Conservation (phyloP, 2,329 filamentous ascomycete species). For the Fusarium sp. region DNA sequence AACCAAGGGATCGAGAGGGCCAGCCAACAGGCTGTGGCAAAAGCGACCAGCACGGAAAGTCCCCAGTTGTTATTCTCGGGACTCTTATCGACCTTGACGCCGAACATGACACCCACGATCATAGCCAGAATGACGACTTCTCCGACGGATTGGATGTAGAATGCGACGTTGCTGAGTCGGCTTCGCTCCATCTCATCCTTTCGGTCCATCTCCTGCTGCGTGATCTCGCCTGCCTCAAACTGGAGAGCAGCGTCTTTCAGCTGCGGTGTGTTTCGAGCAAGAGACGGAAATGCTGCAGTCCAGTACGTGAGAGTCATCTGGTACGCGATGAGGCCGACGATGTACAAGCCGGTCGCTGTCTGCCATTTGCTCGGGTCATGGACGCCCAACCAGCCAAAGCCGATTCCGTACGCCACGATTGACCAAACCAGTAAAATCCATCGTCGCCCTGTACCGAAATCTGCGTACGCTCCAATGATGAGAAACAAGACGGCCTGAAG, state of each 20-base stretch:
- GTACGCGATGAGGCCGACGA: constrained; percentile 73
- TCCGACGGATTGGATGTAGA: constrained; percentile 71
- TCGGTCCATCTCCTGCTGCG: constrained; percentile 68
- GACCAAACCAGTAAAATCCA: constrained; percentile 72
- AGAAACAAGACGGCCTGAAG: constrained; percentile 70
- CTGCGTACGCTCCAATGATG: constrained; percentile 64
- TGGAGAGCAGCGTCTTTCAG: constrained; percentile 49
- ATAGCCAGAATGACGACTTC: constrained; percentile 72
- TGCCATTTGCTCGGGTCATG: constrained; percentile 70
- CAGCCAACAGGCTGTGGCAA: constrained; percentile 72
- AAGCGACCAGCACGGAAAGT: constrained; percentile 72
- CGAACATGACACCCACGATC: constrained; percentile 73
- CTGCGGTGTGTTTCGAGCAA: constrained; percentile 52
- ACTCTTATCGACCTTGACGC: constrained; percentile 68
- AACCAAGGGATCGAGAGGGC: constrained; percentile 75
- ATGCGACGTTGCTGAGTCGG: constrained; percentile 70
- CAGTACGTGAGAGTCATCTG: constrained; percentile 76
- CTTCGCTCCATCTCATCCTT: constrained; percentile 72
- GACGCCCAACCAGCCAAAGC: constrained; percentile 75
- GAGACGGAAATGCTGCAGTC: constrained; percentile 66
- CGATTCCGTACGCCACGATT: constrained; percentile 69
- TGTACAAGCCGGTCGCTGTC: constrained; percentile 70
- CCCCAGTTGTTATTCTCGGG: constrained; percentile 73
- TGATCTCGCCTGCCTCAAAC: constrained; percentile 59
- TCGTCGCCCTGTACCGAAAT: constrained; percentile 73